Conservation (phyloP, 805 yeast species). For the Pichia gijzeniarum region DNA sequence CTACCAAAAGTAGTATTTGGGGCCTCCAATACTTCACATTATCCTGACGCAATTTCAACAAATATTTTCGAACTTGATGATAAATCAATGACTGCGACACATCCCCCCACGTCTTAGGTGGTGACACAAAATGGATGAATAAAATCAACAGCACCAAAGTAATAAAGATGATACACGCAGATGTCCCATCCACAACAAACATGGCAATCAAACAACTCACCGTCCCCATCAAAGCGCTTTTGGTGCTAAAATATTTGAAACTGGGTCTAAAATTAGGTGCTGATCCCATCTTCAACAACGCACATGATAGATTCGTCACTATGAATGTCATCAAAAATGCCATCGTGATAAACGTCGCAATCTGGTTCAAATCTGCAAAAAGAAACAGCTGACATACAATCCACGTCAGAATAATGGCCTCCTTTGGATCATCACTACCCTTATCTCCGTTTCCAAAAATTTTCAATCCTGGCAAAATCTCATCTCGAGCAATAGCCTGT, state of each 20-base stretch:
- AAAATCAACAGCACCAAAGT: slow-evolving; percentile 62
- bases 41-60: slow-evolving; percentile 75
- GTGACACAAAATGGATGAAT: slow-evolving; percentile 81
- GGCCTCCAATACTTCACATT: slow-evolving; percentile 99
- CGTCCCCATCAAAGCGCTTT: slow-evolving; percentile 77
- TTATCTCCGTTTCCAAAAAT: slow-evolving; percentile 47
- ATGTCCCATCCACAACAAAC: slow-evolving; percentile 90
- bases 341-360: slow-evolving; percentile 95
- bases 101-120: slow-evolving; percentile 98
- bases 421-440: slow-evolving; percentile 48
- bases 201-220: slow-evolving; percentile 68
- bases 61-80: slow-evolving; percentile 92
- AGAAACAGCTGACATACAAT: slow-evolving; percentile 74
- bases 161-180: slow-evolving; percentile 71
- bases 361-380: slow-evolving; percentile 85
- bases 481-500: slow-evolving; percentile 87
- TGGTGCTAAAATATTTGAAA: slow-evolving; percentile 75
- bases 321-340: slow-evolving; percentile 94
- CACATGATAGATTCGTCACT: slow-evolving; percentile 91
- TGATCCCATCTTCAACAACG: slow-evolving; percentile 75
- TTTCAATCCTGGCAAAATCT: slow-evolving; percentile 73
- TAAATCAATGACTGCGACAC: slow-evolving; percentile 92
- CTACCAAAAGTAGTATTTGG: slow-evolving; percentile 80
- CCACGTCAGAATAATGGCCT: slow-evolving; percentile 73
- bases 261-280: slow-evolving; percentile 99